Evolutionary conservation across 805 yeast genomes (phyloP).

Genomic region (Cyberlindnera xishuangbannaensis): DNA sequence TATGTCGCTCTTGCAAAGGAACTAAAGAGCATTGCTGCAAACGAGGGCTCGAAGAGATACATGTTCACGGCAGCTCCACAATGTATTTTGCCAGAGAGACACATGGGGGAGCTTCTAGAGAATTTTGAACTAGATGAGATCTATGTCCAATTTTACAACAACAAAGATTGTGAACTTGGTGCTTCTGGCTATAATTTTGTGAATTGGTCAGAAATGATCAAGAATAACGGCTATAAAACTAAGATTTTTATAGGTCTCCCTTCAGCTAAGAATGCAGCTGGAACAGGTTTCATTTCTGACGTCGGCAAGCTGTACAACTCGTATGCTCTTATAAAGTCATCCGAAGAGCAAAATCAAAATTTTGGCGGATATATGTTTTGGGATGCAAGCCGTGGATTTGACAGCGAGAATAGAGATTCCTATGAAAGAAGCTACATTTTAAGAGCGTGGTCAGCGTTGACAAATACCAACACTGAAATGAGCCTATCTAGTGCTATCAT

Average conservation of each 20-base stretch:
- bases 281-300: conserved; percentile 47
- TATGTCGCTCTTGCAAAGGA: conserved; percentile 54
- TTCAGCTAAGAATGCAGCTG: conserved; percentile 46
- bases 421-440: conserved; percentile 18
- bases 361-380: conserved; percentile 89
- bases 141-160: conserved; percentile 75
- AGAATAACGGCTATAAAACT: conserved; percentile 28
- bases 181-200: conserved; percentile 41
- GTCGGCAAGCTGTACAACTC: conserved; percentile 29
- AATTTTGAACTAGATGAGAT: conserved; percentile 56
- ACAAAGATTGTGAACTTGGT: conserved; percentile 40
- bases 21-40: conserved; percentile 34
- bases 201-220: conserved; percentile 36
- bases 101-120: conserved; percentile 41
- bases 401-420: conserved; percentile 32
- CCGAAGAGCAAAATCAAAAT: conserved; percentile 17
- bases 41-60: conserved; percentile 42
- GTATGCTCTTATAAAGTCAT: conserved; percentile 16
- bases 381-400: conserved; percentile 79
- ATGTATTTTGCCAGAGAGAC: conserved; percentile 66
- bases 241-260: conserved; percentile 61
- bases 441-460: conserved; percentile 19
- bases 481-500: conserved; percentile 13
- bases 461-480: conserved; percentile 3
- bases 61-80: conserved; percentile 77